Conservation (phyloP, 169 alveolate species). For the Plasmodium relictum region DNA sequence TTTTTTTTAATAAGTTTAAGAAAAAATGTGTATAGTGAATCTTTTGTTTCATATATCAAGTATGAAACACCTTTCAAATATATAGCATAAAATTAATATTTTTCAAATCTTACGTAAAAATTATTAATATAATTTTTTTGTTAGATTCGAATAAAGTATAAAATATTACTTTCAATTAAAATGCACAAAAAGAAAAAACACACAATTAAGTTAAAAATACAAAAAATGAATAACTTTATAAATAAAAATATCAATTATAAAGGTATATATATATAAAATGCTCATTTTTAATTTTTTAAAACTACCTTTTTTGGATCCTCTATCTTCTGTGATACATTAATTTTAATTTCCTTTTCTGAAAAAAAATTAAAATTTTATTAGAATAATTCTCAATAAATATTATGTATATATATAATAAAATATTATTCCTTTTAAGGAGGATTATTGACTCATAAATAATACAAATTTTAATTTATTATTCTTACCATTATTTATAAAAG, state of each 20-base stretch:
- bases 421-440: too few relatives aligned
- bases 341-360: conserved; percentile 26
- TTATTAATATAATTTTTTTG: too few relatives aligned
- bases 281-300: neutral
- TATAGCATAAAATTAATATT: too few relatives aligned
- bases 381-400: neutral
- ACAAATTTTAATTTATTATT: conserved; percentile 1
- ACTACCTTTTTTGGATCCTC: conserved; percentile 47
- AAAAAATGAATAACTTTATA: neutral
- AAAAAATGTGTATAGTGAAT: too few relatives aligned
- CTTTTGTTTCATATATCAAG: too few relatives aligned
- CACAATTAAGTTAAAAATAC: neutral
- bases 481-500: conserved; percentile 12
- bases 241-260: neutral
- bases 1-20: too few relatives aligned
- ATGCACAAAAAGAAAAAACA: too few relatives aligned
- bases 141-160: too few relatives aligned
- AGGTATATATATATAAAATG: neutral
- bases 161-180: too few relatives aligned
- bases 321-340: neutral
- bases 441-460: neutral
- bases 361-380: neutral
- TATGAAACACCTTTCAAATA: too few relatives aligned
- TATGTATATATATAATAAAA: too few relatives aligned
- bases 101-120: too few relatives aligned